Conservation (phyloP, 192 early-diverging fungal genomes). For the Backusella parvicylindrica region DNA sequence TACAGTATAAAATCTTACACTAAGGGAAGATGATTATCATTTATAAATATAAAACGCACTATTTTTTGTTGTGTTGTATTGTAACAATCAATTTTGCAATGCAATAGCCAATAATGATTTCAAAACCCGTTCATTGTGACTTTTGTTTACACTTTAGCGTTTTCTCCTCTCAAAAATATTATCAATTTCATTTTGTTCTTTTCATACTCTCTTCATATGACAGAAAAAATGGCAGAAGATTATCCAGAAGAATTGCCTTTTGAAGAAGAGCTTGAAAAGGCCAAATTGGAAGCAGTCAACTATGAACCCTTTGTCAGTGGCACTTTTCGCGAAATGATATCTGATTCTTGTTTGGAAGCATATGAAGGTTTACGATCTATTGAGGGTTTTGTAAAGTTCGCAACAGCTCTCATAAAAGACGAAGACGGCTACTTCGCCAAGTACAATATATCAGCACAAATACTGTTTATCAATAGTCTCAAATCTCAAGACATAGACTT, state of each 20-base stretch:
- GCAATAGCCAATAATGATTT: too few species aligned
- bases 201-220: neutral
- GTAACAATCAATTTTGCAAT: too few species aligned
- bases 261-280: neutral
- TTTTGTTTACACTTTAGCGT: neutral
- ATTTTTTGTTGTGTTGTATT: too few species aligned
- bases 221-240: neutral
- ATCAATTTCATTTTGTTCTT: neutral
- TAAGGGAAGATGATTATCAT: too few species aligned
- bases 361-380: constrained; percentile 20
- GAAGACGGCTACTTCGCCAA: constrained; percentile 14
- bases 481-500: constrained; percentile 19
- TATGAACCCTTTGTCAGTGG: neutral
- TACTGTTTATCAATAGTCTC: constrained; percentile 23
- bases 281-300: neutral
- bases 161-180: neutral
- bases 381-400: constrained; percentile 13
- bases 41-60: too few species aligned
- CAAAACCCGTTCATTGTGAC: neutral
- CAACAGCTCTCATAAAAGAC: constrained; percentile 14
- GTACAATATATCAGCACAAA: constrained; percentile 6
- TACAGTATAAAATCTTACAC: too few species aligned
- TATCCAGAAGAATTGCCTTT: neutral
- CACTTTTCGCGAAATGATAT: constrained; percentile 8
- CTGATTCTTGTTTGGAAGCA: neutral